These are phyloP conservation scores for Alternaria gansuensis DNA, from an alignment of 2,329 filamentous ascomycete genomes.

Conservation along the genomic window DNA sequence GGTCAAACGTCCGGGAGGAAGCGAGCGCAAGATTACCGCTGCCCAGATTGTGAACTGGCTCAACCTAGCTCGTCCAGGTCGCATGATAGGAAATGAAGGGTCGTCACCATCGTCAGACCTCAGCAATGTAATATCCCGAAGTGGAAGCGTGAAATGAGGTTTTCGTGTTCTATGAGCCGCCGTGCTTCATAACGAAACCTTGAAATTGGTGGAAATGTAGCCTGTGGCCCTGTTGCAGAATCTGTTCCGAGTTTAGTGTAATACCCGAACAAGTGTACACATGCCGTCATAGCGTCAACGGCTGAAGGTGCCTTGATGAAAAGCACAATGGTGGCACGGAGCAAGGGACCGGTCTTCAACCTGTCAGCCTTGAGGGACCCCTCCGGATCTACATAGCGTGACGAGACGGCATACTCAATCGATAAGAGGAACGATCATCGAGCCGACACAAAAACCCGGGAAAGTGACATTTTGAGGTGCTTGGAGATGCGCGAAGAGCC, in stretches of 20 bases:
- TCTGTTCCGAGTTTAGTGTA: conserved; percentile 34
- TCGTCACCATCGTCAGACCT: conserved; percentile 44
- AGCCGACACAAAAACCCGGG: conserved; percentile 35
- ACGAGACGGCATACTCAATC: conserved; percentile 49
- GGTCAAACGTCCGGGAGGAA: conserved; percentile 53
- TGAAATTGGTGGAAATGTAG: conserved; percentile 36
- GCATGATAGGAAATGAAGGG: conserved; percentile 54
- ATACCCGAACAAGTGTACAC: conserved; percentile 43
- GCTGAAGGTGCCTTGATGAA: conserved; percentile 29
- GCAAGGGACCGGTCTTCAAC: conserved; percentile 43
- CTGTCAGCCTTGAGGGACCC: conserved; percentile 49
- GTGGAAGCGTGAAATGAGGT: conserved; percentile 46
- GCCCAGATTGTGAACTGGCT: conserved; percentile 43
- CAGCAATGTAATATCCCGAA: conserved; percentile 44
- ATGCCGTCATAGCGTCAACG: conserved; percentile 41
- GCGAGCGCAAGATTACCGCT: conserved; percentile 50
- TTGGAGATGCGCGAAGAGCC: conserved; percentile 29
- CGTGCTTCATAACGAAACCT: conserved; percentile 51
- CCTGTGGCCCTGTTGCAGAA: conserved; percentile 27
- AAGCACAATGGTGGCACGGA: conserved; percentile 40
- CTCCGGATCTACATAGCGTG: conserved; percentile 49
- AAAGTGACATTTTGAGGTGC: conserved; percentile 35
- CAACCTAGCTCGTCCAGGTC: conserved; percentile 37
- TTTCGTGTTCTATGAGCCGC: conserved; percentile 44
- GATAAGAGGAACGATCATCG: conserved; percentile 48